Evolutionary conservation across 2,329 filamentous ascomycete genomes (phyloP), one percentile per base, ranked within the genome.

Genomic region (Diplodia mutila): DNA sequence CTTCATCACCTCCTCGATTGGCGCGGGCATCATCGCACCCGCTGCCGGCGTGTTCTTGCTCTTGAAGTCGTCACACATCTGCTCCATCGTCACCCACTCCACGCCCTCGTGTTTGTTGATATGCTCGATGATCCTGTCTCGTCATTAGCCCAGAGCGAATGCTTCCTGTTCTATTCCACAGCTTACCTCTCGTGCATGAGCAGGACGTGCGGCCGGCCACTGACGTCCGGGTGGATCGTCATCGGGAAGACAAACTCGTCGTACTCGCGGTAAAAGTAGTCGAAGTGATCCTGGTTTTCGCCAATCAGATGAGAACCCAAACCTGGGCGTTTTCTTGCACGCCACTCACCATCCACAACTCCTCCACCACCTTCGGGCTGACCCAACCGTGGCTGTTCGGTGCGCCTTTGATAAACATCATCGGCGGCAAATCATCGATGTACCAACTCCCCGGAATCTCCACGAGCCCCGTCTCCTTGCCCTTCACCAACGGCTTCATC

Each of bases 161-260:
- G 23, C 12, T 29, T 14, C 18, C 11, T 12, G 5, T 25, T 11
- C 8, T 14, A 8, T 12, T 12, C 14, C 23, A 25, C 11, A 21
- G 23, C 77, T 71, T 76, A 87, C 84, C 88, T 84, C 77, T 92
- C 89, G 70, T 92, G 89, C 90, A 92, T 91, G 7, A 91, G 79
- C 32, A 93, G 72, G 0, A 88, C 90, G 77, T 93, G 90, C 0
- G 90, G 90, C 21, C 89, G 83, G 0, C 91, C 91, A 34, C 70
- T 72, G 7, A 78, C 77, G 72, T 93, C 90, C 0, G 90, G 91
- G 76, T 93, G 90, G 42, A 92, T 89, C 0, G 90, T 93, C 77
- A 93, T 90, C 0, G 91, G 90, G 72, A 93, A 92, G 64, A 92
- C 85, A 69, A 92, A 92, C 71, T 91, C 89, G 71, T 93, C 90